Percentiles rank a stretch among this genome's conserved stretches.
Conservation (phyloP, 2,329 filamentous ascomycete genomes). For the Colletotrichum godetiae region DNA sequence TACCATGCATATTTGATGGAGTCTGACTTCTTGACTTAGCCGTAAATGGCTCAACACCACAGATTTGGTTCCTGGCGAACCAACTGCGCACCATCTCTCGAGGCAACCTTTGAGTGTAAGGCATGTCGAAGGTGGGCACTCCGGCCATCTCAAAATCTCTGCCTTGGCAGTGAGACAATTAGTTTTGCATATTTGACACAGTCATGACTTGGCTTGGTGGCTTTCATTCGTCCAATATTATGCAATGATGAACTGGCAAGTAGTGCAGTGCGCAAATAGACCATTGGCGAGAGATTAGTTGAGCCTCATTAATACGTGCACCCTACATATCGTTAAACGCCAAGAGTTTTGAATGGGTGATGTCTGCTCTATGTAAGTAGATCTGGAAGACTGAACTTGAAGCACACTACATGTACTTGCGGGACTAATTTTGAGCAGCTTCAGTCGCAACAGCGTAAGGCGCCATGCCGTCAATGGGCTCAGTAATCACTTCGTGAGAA, state of each 20-base stretch:
- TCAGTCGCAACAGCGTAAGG: too few species aligned
- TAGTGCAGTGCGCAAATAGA: not conserved
- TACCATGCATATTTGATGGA: conserved; percentile 9
- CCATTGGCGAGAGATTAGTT: not conserved
- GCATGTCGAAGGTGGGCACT: not conserved
- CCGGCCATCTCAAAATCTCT: not conserved
- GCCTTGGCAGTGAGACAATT: not conserved
- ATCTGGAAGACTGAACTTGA: too few species aligned
- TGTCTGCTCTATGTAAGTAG: too few species aligned
- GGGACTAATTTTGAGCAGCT: too few species aligned
- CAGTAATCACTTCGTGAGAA: too few species aligned
- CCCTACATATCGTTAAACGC: not conserved
- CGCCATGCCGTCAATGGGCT: too few species aligned
- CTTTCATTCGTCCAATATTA: not conserved
- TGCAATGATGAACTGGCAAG: not conserved
- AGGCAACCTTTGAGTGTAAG: conserved; percentile 1
- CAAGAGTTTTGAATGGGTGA: too few species aligned
- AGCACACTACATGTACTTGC: too few species aligned
- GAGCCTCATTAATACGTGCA: not conserved
- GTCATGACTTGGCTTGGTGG: not conserved
- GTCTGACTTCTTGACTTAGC: not conserved
- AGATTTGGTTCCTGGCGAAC: not conserved
- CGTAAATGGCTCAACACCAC: not conserved
- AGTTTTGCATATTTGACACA: not conserved
- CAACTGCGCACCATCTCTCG: not conserved